Conservation (phyloP, 148 eudicot genomes). For the Dianthus caryophyllus region DNA sequence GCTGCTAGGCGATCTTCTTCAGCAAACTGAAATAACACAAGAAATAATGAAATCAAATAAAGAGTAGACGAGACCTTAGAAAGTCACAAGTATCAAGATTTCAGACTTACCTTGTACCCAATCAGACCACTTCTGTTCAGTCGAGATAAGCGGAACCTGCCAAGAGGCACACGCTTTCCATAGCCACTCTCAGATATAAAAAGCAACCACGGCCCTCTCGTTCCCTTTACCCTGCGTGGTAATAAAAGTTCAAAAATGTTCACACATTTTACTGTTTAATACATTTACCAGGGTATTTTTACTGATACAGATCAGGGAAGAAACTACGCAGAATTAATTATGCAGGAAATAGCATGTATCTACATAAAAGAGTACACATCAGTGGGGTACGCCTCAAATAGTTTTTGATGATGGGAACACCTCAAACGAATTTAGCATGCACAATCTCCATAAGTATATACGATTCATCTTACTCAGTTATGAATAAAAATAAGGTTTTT, state of each 20-base stretch:
- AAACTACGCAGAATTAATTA: background rate
- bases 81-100: background rate
- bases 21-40: slow-evolving; percentile 50
- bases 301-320: background rate
- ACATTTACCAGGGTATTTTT: background rate
- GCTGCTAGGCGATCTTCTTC: slow-evolving; percentile 87
- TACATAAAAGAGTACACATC: background rate
- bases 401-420: background rate
- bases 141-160: slow-evolving; percentile 61
- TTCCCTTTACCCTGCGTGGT: slow-evolving; percentile 41
- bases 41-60: background rate
- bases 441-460: background rate
- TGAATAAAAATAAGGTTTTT: background rate
- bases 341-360: background rate
- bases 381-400: background rate
- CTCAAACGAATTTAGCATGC: background rate
- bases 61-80: too few species aligned
- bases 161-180: slow-evolving; percentile 93
- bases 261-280: background rate
- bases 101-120: slow-evolving; percentile 72
- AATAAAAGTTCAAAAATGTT: slow-evolving; percentile 2
- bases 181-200: slow-evolving; percentile 86
- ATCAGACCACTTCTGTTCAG: slow-evolving; percentile 78
- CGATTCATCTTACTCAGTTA: background rate
- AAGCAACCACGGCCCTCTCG: slow-evolving; percentile 78